phyloP scores from a whole-genome alignment of 2,329 filamentous ascomycete genomes.

The Aspergillus terreus region DNA sequence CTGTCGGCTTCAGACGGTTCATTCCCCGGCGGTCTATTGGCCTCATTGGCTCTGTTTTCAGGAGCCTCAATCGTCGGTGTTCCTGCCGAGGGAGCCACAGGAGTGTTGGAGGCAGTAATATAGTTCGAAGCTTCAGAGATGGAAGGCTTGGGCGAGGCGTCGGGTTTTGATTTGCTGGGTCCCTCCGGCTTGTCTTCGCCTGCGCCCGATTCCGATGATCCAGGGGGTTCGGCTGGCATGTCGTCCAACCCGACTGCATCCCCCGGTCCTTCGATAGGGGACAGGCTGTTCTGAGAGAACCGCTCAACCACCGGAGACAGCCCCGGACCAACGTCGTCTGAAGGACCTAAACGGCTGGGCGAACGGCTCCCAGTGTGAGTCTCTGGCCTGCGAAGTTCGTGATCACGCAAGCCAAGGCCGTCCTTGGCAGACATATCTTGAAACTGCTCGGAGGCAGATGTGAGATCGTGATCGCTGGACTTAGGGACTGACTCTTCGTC shows the following conservation, averaged over 20 bases:
- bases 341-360: constrained; percentile 7
- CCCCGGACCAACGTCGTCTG: constrained; percentile 13
- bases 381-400: constrained; percentile 7
- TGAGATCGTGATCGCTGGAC: constrained; percentile 18
- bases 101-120: constrained; percentile 43
- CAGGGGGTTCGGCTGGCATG: constrained; percentile 5
- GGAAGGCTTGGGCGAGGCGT: constrained; percentile 31
- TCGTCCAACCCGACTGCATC: not conserved
- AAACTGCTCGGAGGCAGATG: constrained; percentile 12
- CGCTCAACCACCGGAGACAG: constrained; percentile 27
- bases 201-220: constrained; percentile 10
- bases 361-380: constrained; percentile 2
- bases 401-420: constrained; percentile 6
- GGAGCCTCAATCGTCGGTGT: constrained; percentile 14
- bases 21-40: constrained; percentile 18
- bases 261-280: constrained; percentile 9
- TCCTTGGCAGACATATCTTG: constrained; percentile 5
- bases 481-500: constrained; percentile 26
- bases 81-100: constrained; percentile 31
- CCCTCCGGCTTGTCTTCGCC: constrained; percentile 22
- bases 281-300: constrained; percentile 18
- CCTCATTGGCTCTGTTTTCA: constrained; percentile 15
- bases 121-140: constrained; percentile 42
- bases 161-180: constrained; percentile 22
- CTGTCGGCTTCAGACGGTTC: constrained; percentile 61